Conservation (phyloP, 2,329 filamentous ascomycete species). For the Cladosporium sp. region DNA sequence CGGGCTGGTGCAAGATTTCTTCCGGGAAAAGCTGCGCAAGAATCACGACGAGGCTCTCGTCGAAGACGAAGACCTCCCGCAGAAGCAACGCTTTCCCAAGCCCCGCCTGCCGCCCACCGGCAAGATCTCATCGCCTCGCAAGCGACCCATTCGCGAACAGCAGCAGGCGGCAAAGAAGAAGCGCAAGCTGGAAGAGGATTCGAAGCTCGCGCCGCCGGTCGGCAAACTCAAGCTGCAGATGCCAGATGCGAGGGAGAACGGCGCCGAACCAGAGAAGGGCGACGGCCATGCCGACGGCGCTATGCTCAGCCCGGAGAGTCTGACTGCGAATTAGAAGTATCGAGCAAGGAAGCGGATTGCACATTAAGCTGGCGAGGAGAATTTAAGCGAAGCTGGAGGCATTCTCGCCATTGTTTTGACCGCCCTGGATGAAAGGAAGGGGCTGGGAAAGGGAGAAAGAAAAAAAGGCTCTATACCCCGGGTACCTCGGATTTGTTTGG, state of each 20-base stretch:
- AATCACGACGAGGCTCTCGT: constrained; percentile 76
- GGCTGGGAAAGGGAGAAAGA: no score
- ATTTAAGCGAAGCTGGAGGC: no score
- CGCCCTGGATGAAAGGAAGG: no score
- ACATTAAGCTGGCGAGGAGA: no score
- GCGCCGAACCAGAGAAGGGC: constrained; percentile 57
- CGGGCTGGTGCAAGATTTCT: constrained; percentile 84
- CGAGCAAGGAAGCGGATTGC: no score
- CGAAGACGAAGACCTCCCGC: constrained; percentile 90
- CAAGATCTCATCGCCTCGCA: constrained; percentile 80
- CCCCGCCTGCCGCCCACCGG: constrained; percentile 63
- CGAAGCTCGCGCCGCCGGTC: constrained; percentile 41
- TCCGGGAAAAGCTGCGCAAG: constrained; percentile 78
- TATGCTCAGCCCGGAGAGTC: constrained; percentile 82
- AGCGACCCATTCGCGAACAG: constrained; percentile 74
- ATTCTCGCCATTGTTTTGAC: no score
- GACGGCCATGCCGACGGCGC: constrained; percentile 61
- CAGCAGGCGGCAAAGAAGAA: constrained; percentile 81
- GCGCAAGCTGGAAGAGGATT: constrained; percentile 56
- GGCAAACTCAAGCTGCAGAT: constrained; percentile 43
- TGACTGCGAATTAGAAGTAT: constrained; percentile 28
- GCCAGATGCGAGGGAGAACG: constrained; percentile 37
- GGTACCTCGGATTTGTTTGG: no score
- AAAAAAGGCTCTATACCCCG: no score
- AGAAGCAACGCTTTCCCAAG: constrained; percentile 72